These are phyloP conservation scores for Lepiota venenata DNA, from an alignment of 768 basidiomycete species.

Conservation along the genomic window DNA sequence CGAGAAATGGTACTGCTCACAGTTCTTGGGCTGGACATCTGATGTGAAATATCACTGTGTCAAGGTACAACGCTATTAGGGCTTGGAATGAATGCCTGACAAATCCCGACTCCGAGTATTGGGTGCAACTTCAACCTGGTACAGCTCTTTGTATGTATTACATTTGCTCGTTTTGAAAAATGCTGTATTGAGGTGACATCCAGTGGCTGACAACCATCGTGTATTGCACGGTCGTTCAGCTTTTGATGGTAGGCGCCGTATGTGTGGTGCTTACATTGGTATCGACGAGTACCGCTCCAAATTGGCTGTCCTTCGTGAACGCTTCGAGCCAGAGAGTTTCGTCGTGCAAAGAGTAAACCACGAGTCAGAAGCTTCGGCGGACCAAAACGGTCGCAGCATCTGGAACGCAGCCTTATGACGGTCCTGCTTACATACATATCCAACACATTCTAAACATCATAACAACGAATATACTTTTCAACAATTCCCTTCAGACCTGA, in stretches of 20 bases:
- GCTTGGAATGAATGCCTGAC: slow-evolving; percentile 75
- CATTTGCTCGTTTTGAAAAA: not conserved
- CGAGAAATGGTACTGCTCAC: slow-evolving; percentile 60
- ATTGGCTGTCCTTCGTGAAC: slow-evolving; percentile 63
- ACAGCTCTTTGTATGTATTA: slow-evolving; percentile 71
- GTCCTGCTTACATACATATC: not conserved
- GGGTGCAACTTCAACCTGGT: slow-evolving; percentile 87
- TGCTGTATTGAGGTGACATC: not conserved
- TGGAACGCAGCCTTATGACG: slow-evolving; percentile 58
- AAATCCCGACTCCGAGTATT: slow-evolving; percentile 83
- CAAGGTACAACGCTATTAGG: slow-evolving; percentile 77
- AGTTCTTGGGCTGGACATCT: not conserved
- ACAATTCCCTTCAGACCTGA: not conserved
- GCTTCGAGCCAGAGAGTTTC: slow-evolving; percentile 37
- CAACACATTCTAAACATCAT: slow-evolving; percentile 1
- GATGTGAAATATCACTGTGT: not conserved
- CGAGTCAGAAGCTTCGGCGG: slow-evolving; percentile 19
- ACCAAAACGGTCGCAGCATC: slow-evolving; percentile 42
- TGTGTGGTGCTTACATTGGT: slow-evolving; percentile 96
- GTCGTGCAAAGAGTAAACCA: slow-evolving; percentile 18
- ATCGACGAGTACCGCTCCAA: slow-evolving; percentile 87
- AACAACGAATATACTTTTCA: not conserved
- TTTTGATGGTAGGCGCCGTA: slow-evolving; percentile 82
- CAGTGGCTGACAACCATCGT: slow-evolving; percentile 90
- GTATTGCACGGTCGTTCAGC: slow-evolving; percentile 93